phyloP scores from a whole-genome alignment of 2,329 filamentous ascomycete species.

The Diaporthe citriasiana region DNA sequence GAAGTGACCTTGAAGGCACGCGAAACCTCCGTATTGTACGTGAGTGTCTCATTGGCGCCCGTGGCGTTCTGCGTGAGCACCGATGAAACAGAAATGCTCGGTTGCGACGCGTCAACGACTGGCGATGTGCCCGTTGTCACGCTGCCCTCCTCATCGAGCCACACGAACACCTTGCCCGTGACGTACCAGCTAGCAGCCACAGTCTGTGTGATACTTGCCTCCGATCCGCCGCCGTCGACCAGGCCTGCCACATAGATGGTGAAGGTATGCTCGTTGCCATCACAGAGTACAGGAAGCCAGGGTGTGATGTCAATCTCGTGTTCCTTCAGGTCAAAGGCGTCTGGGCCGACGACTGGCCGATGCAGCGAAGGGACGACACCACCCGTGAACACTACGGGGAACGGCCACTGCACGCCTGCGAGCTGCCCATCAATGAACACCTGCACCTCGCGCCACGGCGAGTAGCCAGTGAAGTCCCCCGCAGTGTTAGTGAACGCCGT shows the following conservation, averaged over 20 bases:
- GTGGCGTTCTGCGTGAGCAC: slow-evolving; percentile 59
- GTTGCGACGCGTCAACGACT: slow-evolving; percentile 50
- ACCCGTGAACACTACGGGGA: slow-evolving; percentile 86
- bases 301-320: slow-evolving; percentile 87
- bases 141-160: slow-evolving; percentile 68
- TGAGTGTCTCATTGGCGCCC: slow-evolving; percentile 71
- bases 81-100: slow-evolving; percentile 66
- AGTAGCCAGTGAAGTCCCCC: slow-evolving; percentile 74
- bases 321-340: slow-evolving; percentile 84
- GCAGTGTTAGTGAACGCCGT: slow-evolving; percentile 70
- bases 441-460: slow-evolving; percentile 84
- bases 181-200: slow-evolving; percentile 81
- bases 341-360: slow-evolving; percentile 82
- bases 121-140: slow-evolving; percentile 65
- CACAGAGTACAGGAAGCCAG: slow-evolving; percentile 78
- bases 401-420: slow-evolving; percentile 85
- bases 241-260: slow-evolving; percentile 77
- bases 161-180: slow-evolving; percentile 85
- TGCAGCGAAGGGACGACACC: slow-evolving; percentile 83
- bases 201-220: slow-evolving; percentile 63
- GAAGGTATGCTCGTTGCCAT: slow-evolving; percentile 76
- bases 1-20: slow-evolving; percentile 69
- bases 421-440: slow-evolving; percentile 79
- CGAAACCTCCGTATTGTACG: slow-evolving; percentile 69
- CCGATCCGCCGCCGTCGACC: slow-evolving; percentile 65